Evolutionary conservation across 1,284 basidiomycete genomes (phyloP).

Genomic region (Ceratobasidium sp.): DNA sequence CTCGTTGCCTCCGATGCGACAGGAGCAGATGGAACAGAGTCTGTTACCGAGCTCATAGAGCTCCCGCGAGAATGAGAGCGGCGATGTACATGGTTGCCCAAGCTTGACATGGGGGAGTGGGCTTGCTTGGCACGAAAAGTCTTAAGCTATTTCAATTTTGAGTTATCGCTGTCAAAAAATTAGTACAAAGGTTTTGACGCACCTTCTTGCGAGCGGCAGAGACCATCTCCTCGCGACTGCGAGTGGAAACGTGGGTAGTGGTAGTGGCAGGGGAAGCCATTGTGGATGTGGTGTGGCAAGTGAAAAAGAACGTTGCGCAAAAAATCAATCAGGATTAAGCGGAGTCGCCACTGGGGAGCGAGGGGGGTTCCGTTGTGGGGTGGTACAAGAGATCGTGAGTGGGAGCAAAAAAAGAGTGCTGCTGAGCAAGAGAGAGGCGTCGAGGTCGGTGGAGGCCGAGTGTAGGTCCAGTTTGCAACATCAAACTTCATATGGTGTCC

Average conservation of each 20-base stretch:
- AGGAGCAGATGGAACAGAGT: background rate
- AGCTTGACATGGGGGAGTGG: slow-evolving; percentile 27
- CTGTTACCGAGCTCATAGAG: slow-evolving; percentile 9
- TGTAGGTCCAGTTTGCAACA: slow-evolving; percentile 4
- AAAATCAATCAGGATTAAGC: background rate
- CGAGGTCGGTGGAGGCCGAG: slow-evolving; percentile 26
- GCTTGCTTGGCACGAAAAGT: slow-evolving; percentile 39
- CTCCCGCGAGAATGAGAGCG: slow-evolving; percentile 75
- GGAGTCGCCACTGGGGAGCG: background rate
- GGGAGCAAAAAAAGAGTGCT: slow-evolving; percentile 3
- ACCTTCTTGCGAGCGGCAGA: slow-evolving; percentile 39
- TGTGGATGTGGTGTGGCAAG: background rate
- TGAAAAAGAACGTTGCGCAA: slow-evolving; percentile 36
- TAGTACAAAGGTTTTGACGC: background rate
- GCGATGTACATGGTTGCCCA: slow-evolving; percentile 62
- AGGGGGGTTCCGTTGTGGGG: slow-evolving; percentile 10
- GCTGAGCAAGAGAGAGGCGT: slow-evolving; percentile 1
- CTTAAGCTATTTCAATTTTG: slow-evolving; percentile 32
- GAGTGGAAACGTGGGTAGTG: background rate
- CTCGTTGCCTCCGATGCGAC: slow-evolving; percentile 27
- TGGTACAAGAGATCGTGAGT: slow-evolving; percentile 25
- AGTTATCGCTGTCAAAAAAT: background rate
- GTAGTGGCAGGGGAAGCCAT: background rate
- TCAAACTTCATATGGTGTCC: slow-evolving; percentile 11
- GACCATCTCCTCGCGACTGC: slow-evolving; percentile 42